Conservation (phyloP, 805 yeast species). For the Yamadazyma phyllophila region DNA sequence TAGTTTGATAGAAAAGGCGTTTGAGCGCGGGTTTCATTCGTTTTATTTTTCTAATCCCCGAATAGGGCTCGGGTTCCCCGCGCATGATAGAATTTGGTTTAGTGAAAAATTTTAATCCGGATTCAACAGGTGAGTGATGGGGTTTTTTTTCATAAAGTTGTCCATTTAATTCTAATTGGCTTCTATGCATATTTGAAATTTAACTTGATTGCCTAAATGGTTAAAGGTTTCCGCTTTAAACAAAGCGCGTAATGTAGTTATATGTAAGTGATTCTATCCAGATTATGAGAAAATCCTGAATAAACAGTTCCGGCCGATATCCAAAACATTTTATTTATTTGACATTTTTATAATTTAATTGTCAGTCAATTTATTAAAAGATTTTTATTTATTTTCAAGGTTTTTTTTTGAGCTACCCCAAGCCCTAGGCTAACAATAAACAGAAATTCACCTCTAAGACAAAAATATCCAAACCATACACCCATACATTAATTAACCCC, state of each 20-base stretch:
- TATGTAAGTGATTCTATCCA: background rate
- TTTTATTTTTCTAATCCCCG: too few species aligned
- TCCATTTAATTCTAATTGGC: background rate
- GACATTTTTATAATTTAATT: background rate
- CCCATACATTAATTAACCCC: background rate
- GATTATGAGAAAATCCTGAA: background rate
- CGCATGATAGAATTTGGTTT: too few species aligned
- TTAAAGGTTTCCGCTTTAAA: background rate
- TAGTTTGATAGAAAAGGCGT: too few species aligned
- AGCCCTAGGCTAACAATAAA: too few species aligned
- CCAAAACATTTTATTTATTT: too few species aligned
- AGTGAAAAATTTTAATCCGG: too few species aligned
- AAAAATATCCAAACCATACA: background rate
- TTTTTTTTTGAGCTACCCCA: too few species aligned
- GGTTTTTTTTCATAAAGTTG: background rate
- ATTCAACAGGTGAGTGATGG: too few species aligned
- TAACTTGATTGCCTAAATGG: background rate
- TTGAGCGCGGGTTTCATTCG: too few species aligned
- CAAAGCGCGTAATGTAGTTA: background rate
- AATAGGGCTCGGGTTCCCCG: too few species aligned
- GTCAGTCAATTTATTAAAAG: background rate
- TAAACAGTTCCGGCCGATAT: background rate
- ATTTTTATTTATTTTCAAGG: background rate
- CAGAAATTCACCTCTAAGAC: too few species aligned
- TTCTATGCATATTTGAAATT: conserved; percentile 4